phyloP scores from a whole-genome alignment of 1,284 basidiomycete genomes.

The Apiotrichum gamsii region DNA sequence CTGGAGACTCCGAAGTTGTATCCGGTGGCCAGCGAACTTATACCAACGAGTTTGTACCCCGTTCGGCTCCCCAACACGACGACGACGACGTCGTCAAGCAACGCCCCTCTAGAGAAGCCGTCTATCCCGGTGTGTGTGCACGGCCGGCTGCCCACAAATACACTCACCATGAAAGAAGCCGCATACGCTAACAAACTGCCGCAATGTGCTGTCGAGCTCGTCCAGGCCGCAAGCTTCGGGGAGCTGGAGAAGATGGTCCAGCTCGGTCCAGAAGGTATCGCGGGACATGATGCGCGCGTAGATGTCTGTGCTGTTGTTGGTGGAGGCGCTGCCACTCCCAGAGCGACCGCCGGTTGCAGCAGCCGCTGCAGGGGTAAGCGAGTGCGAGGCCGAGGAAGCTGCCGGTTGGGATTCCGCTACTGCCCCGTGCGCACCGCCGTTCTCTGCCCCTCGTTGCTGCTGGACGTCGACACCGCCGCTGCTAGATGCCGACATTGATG shows the following conservation, averaged over 20 bases:
- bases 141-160: too few relatives aligned
- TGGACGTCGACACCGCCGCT: too few relatives aligned
- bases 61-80: too few relatives aligned
- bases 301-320: background rate
- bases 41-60: too few relatives aligned
- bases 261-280: constrained; percentile 53
- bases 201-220: constrained; percentile 67
- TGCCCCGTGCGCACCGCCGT: too few relatives aligned
- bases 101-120: too few relatives aligned
- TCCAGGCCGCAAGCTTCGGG: constrained; percentile 62
- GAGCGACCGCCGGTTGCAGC: background rate
- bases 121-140: too few relatives aligned
- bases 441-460: too few relatives aligned
- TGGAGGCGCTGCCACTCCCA: background rate
- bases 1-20: too few relatives aligned
- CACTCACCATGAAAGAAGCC: constrained; percentile 76
- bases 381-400: background rate
- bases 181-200: constrained; percentile 69
- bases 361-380: background rate
- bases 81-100: too few relatives aligned
- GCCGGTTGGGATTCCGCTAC: too few relatives aligned
- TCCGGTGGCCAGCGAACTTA: background rate
- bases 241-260: constrained; percentile 71
- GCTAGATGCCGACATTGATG: too few relatives aligned
- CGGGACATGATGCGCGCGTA: background rate